phyloP scores from a whole-genome alignment of 2,329 filamentous ascomycete species.

The Plenodomus biglobosus region DNA sequence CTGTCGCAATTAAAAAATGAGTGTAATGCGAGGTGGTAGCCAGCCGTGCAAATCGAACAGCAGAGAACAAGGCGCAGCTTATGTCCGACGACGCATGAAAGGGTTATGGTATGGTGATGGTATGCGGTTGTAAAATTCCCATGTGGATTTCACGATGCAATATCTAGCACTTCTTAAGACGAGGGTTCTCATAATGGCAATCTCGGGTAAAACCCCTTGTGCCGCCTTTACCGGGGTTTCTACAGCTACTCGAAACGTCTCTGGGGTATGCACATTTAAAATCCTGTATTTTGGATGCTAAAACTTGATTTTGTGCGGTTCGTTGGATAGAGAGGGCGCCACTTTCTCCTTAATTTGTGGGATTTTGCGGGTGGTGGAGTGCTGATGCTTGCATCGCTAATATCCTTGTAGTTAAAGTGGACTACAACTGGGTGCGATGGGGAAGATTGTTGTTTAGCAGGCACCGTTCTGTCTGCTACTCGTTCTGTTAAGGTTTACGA shows the following conservation, averaged over 20 bases:
- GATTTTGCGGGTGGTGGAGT: slow-evolving; percentile 11
- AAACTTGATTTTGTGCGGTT: slow-evolving; percentile 28
- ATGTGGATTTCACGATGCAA: slow-evolving; percentile 15
- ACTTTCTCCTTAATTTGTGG: slow-evolving; percentile 31
- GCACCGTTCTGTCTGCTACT: no score
- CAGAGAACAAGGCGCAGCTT: no score
- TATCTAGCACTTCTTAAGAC: slow-evolving; percentile 10
- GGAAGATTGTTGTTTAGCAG: no score
- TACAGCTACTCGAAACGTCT: slow-evolving; percentile 18
- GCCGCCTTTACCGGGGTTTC: slow-evolving; percentile 18
- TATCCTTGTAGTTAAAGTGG: no score
- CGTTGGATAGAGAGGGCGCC: slow-evolving; percentile 12
- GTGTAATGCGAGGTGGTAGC: no score
- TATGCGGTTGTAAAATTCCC: slow-evolving; percentile 2
- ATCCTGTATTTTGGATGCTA: slow-evolving; percentile 14
- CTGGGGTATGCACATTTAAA: slow-evolving; percentile 20
- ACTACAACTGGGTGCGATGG: no score
- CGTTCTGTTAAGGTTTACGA: no score
- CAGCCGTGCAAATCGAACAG: no score
- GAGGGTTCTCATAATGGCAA: slow-evolving; percentile 30
- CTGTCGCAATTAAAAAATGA: no score
- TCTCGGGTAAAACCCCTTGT: slow-evolving; percentile 40
- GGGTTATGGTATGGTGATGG: no score
- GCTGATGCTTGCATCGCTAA: no score
- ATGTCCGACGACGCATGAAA: no score